Evolutionary conservation across 495 filamentous ascomycete genomes (phyloP), one percentile per base, ranked within the genome.

Genomic region (Trichoderma virens): DNA sequence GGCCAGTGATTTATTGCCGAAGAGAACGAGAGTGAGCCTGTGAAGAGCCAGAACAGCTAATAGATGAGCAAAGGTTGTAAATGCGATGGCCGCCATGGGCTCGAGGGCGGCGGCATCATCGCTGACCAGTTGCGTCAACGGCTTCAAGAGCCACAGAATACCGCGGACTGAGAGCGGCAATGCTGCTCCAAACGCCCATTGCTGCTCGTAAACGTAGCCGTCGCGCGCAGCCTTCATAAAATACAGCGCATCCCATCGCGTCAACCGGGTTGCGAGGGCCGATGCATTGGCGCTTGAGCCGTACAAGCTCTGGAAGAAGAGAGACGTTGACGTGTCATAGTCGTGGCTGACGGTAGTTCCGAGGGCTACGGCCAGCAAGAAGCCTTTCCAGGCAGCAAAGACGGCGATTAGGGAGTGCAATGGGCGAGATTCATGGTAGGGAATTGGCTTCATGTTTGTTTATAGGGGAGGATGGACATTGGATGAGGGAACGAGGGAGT

Each of bases 211-310:
- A 11, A 87, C 61, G 66, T 97, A 92, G 27, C 91, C 92, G 35
- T 86, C 78, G 63, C 82, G 77, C 0, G 91, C 86, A 54, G 79
- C 73, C 63, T 86, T 83, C 38, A 87, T 77, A 69, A 90, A 98
- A 72, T 97, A 98, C 62, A 98, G 86, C 39, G 90, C 87, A 71
- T 98, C 94, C 94, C 94, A 98, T 74, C 93, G 83, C 0, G 86
- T 85, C 43, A 97, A 80, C 62, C 85, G 86, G 64, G 76, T 66
- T 65, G 81, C 59, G 62, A 76, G 61, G 56, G 70, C 66, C 61
- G 69, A 70, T 20, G 60, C 38, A 43, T 47, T 32, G 34, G 38
- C 59, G 51, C 9, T 27, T 32, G 60, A 39, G 83, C 83, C 45
- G 87, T 86, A 20, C 85, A 85, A 69, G 89, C 85, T 68, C 27